These are phyloP conservation scores for Cladosporium sphaerospermum DNA, from an alignment of 2,329 filamentous ascomycete genomes.

Conservation along the genomic window DNA sequence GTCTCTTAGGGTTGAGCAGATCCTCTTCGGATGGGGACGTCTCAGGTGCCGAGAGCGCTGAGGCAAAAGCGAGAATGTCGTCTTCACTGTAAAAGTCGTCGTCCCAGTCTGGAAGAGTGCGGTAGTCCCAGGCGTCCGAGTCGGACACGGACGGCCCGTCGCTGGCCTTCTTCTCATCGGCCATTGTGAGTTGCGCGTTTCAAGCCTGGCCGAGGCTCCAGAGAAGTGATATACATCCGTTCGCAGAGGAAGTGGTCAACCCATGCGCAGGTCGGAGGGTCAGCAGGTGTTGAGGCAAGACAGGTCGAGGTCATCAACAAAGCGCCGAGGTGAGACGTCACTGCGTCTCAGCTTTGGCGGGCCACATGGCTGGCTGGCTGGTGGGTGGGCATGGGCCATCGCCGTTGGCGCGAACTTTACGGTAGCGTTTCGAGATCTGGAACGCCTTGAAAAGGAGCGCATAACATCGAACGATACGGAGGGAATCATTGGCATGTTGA, in stretches of 20 bases:
- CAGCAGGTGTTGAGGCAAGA: neutral
- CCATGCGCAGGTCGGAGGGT: neutral
- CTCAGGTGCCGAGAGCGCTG: conserved; percentile 76
- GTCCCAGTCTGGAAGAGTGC: conserved; percentile 69
- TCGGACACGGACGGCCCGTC: conserved; percentile 43
- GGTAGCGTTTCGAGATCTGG: neutral
- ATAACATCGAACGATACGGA: too few relatives aligned
- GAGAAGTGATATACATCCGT: conserved; percentile 1
- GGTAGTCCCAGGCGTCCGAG: conserved; percentile 56
- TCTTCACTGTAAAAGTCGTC: conserved; percentile 67
- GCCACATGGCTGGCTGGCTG: too few relatives aligned
- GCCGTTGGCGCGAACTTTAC: neutral
- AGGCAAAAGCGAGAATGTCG: conserved; percentile 72
- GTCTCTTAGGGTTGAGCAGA: conserved; percentile 38
- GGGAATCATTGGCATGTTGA: neutral
- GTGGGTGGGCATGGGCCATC: too few relatives aligned
- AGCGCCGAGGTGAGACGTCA: neutral
- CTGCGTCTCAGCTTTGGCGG: neutral
- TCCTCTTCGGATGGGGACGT: conserved; percentile 57
- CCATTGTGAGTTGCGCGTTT: conserved; percentile 28
- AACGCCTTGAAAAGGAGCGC: neutral
- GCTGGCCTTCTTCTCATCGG: conserved; percentile 39
- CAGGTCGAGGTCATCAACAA: neutral
- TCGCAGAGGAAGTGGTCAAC: too few relatives aligned
- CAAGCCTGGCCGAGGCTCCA: neutral